Conservation (phyloP, 2,329 filamentous ascomycete genomes). For the Botrytis sinoallii region DNA sequence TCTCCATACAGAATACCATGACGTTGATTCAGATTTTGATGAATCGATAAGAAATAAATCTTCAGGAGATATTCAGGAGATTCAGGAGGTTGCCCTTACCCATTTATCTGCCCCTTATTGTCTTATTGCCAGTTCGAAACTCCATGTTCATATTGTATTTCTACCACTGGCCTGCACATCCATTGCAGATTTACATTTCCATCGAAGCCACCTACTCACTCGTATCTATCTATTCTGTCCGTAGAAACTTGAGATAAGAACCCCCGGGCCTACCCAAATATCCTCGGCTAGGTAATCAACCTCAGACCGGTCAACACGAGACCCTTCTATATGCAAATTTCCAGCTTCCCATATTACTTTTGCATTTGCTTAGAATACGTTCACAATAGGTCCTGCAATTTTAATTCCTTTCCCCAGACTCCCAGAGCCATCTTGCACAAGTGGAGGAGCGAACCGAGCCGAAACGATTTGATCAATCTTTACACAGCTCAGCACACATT, state of each 20-base stretch:
- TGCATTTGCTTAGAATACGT: background rate
- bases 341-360: background rate
- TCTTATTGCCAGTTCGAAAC: background rate
- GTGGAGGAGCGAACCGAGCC: background rate
- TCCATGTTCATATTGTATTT: background rate
- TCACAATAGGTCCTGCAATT: background rate
- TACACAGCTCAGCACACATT: background rate
- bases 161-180: background rate
- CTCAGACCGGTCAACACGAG: background rate
- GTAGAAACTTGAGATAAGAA: background rate
- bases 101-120: background rate
- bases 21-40: constrained; percentile 10
- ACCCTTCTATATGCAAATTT: background rate
- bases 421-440: background rate
- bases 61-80: background rate
- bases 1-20: background rate
- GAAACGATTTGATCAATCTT: background rate
- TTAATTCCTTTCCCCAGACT: background rate
- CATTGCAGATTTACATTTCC: background rate
- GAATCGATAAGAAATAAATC: background rate
- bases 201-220: background rate
- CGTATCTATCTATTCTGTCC: background rate
- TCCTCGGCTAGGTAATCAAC: background rate
- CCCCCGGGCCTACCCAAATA: background rate
- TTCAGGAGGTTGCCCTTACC: background rate